Evolutionary conservation across 208 protist species (phyloP).

Genomic region (Wallacemonas rigidus): DNA sequence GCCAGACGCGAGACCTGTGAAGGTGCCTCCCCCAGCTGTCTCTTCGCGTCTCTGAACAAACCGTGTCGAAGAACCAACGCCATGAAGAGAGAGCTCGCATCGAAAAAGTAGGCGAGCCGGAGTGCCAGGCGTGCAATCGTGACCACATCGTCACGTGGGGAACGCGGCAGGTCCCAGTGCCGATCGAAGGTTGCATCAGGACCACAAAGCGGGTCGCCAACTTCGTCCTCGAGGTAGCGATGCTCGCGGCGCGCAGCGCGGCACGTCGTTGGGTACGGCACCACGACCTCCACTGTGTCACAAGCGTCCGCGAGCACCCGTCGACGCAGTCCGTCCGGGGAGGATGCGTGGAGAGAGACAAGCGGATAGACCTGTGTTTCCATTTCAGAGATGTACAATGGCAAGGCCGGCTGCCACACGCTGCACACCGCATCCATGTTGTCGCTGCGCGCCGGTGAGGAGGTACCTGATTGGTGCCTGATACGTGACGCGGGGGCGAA

Average conservation of each 20-base stretch:
- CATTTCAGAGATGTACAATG: slow-evolving; percentile 21
- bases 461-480: background rate
- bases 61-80: background rate
- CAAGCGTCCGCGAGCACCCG: slow-evolving; percentile 38
- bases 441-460: background rate
- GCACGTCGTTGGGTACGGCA: slow-evolving; percentile 39
- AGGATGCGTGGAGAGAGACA: slow-evolving; percentile 22
- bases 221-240: background rate
- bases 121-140: background rate
- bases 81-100: slow-evolving; percentile 13
- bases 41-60: background rate
- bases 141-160: slow-evolving; percentile 10
- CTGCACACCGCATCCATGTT: background rate
- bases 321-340: background rate
- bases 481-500: slow-evolving; percentile 31
- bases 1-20: too few species aligned
- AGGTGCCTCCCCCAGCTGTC: background rate
- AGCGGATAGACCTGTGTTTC: slow-evolving; percentile 36
- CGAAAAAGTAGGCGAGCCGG: background rate
- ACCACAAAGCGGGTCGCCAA: too few species aligned
- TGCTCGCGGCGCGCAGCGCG: slow-evolving; percentile 33
- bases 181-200: too few species aligned
- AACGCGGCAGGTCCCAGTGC: slow-evolving; percentile 1
- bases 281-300: background rate
- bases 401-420: slow-evolving; percentile 28